These are phyloP conservation scores for Plantago major DNA, from an alignment of 257 asterid genomes.

Conservation along the genomic window DNA sequence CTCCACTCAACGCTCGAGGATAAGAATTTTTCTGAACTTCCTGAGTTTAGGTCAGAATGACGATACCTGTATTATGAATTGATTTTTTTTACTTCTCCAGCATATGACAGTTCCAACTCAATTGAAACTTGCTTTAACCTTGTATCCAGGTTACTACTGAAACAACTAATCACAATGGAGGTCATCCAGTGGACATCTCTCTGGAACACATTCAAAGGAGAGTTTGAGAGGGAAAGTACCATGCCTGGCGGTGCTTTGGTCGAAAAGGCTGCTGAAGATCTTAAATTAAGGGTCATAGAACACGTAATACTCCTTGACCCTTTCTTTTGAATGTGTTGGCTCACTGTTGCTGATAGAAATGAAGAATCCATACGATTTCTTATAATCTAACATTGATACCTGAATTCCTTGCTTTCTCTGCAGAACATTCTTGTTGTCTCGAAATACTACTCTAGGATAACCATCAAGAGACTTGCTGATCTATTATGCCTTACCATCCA, in stretches of 20 bases:
- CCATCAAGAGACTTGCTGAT: conserved; percentile 89
- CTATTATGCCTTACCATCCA: conserved; percentile 69
- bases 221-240: conserved; percentile 83
- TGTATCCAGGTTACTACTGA: conserved; percentile 56
- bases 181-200: conserved; percentile 83
- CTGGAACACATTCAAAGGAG: conserved; percentile 83
- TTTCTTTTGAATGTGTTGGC: neutral
- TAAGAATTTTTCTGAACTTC: conserved; percentile 86
- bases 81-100: conserved; percentile 2
- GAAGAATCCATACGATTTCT: neutral
- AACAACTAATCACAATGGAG: conserved; percentile 91
- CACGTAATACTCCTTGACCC: conserved; percentile 51
- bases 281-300: conserved; percentile 81
- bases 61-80: neutral
- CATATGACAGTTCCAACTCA: conserved; percentile 5
- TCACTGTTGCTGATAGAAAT: neutral
- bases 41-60: conserved; percentile 65
- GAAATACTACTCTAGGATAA: conserved; percentile 82
- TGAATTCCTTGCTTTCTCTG: conserved; percentile 31
- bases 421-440: conserved; percentile 97
- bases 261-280: conserved; percentile 90
- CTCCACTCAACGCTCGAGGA: conserved; percentile 91
- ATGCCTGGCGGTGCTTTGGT: conserved; percentile 85
- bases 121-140: conserved; percentile 11
- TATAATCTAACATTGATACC: neutral